Base-by-base conservation (phyloP, 1,139 yeast species). In the Magnusiomyces tetraspermus region DNA sequence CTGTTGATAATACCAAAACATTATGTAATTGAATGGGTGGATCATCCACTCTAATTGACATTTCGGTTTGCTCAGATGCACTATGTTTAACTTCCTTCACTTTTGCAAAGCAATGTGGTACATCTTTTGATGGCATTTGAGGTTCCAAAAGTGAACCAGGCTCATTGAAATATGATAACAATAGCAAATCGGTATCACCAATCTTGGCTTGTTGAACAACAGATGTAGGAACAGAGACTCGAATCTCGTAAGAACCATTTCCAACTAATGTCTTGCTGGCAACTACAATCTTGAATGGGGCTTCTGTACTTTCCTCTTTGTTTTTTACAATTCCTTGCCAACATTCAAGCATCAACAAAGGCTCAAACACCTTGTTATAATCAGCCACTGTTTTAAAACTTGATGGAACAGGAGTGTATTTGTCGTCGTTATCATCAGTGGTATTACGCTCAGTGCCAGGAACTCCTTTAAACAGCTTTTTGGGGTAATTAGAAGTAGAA, bases 241-340 rank as follows among this genome's bases (percentile, higher is more conserved):
- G 86, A 1, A 92, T 84, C 63, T 92, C 98, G 63, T 84, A 86
- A 62, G 53, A 48, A 8, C 52, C 54, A 41, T 54, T 54, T 21
- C 56, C 56, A 37, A 54, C 56, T 26, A 54, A 19, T 10, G 53
- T 54, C 26, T 51, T 54, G 42, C 44, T 51, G 8, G 53, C 54
- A 26, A 54, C 33, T 6, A 51, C 47, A 17, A 51, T 51, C 43
- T 78, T 77, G 64, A 92, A 84, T 0, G 96, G 90, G 55, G 80
- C 82, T 30, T 78, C 79, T 1, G 76, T 76, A n/a, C 46, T 51
- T 23, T 87, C 79, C 51, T 78, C 79, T 59, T 85, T 82, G 0
- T 92, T 80, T 2, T 87, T 76, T 58, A 81, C 83, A 37, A 94
- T 78, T 0, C 89, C 86, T 63, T 90, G 96, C 97, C 97, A 94